Base-by-base conservation (phyloP, 768 basidiomycete genomes). In the Termitomyces sp. region DNA sequence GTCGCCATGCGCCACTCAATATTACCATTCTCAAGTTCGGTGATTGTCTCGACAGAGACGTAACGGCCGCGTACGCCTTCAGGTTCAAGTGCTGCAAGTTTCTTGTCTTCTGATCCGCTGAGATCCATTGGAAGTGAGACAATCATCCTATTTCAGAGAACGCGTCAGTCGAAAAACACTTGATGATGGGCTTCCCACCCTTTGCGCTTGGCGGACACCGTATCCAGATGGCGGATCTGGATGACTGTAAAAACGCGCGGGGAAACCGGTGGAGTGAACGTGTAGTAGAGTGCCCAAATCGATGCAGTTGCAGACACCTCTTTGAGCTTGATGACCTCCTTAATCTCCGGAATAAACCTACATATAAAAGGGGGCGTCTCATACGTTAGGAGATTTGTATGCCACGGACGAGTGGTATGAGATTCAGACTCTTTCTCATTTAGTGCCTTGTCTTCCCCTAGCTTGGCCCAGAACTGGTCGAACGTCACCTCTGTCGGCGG, bases 1-100 rank as follows among this genome's bases (percentile, higher is more conserved):
- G 87, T 88, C 3, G 88, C 89, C 89, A 92, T 90, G 41, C 82
- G 76, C 89, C 89, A 92, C 69, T 90, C 88, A 13, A 83, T 81
- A 49, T 70, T 80, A 51, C 86, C 90, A 59, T 81, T 73, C 20
- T 80, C 81, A 41, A 85, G 78, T 68, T 87, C 86, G 44, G 73
- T 69, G 53, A 92, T 64, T 31, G 80, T 78, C 70, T 92, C 90
- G 4, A 88, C 84, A 62, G 84, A 82, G 39, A 81, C 83, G 65
- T 91, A 91, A 63, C 81, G 82, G 1, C 85, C 90, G 60, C 77
- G 82, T 2, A 81, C 81, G 7, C 81, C 86, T 54, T 81, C 82
- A 63, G 83, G 81, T 65, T 91, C 87, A 16, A 84, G 68, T 60
- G 79, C 81, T 4, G 77, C 79, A 9, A 87, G 76, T 12, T 85